Conservation (phyloP, 2,329 filamentous ascomycete genomes). For the Pseudogymnoascus sp. region DNA sequence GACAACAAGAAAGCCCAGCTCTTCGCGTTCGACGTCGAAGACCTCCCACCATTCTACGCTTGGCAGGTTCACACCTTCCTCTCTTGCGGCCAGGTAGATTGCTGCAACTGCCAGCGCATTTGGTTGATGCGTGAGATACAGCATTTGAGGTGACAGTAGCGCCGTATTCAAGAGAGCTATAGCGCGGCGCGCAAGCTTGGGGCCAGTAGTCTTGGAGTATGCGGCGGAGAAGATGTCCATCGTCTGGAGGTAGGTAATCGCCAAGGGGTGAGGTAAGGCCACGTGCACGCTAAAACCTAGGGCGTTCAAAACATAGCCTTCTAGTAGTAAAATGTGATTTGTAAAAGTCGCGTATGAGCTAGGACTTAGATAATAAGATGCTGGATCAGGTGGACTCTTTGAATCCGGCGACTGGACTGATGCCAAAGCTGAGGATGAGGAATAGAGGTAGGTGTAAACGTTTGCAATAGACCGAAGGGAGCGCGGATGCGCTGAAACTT, state of each 20-base stretch:
- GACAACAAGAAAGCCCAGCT: conserved; percentile 86
- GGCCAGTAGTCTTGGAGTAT: conserved; percentile 27
- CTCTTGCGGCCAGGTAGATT: conserved; percentile 80
- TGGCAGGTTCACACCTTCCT: conserved; percentile 68
- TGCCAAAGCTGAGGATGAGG: conserved; percentile 40
- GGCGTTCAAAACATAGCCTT: conserved; percentile 66
- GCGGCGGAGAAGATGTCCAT: conserved; percentile 54
- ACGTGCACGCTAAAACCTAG: conserved; percentile 80
- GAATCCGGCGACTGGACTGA: conserved; percentile 10
- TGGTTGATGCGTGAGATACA: conserved; percentile 90
- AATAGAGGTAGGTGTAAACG: conserved; percentile 74
- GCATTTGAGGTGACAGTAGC: conserved; percentile 75
- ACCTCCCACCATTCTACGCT: conserved; percentile 94
- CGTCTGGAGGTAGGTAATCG: conserved; percentile 86
- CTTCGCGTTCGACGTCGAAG: conserved; percentile 90
- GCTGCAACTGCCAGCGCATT: conserved; percentile 76
- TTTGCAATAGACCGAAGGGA: conserved; percentile 75
- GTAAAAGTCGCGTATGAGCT: conserved; percentile 59
- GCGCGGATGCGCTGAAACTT: conserved; percentile 69
- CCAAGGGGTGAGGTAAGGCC: conserved; percentile 74
- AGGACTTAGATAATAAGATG: conserved; percentile 63
- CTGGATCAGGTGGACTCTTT: conserved; percentile 31
- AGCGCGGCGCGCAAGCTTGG: conserved; percentile 53
- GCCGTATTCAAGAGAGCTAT: conserved; percentile 79
- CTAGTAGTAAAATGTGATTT: conserved; percentile 58